Evolutionary conservation across 768 basidiomycete species (phyloP).

Genomic region (Amanita pallidorosea): DNA sequence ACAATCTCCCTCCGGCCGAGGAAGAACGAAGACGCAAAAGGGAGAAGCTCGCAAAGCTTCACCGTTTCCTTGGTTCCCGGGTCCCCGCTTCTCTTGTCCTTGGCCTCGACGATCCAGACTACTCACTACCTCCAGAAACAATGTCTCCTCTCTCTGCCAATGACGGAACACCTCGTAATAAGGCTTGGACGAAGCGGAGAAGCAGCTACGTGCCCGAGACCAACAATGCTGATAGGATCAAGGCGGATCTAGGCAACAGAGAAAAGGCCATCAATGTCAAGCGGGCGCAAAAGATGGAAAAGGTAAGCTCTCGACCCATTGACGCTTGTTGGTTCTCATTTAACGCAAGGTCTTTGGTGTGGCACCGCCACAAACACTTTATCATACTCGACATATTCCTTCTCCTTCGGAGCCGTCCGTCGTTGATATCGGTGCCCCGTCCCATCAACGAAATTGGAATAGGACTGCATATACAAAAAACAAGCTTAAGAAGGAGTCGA

Average conservation of each 20-base stretch:
- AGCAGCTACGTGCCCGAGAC: slow-evolving; percentile 46
- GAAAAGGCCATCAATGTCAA: slow-evolving; percentile 77
- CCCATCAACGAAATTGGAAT: slow-evolving; percentile 28
- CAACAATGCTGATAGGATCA: slow-evolving; percentile 50
- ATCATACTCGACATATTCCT: slow-evolving; percentile 48
- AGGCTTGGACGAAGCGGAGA: slow-evolving; percentile 36
- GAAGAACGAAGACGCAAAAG: slow-evolving; percentile 59
- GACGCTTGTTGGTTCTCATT: slow-evolving; percentile 5
- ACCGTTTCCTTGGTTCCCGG: slow-evolving; percentile 77
- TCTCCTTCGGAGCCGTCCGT: slow-evolving; percentile 20
- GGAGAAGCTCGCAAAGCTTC: slow-evolving; percentile 69
- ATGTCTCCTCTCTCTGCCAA: slow-evolving; percentile 12
- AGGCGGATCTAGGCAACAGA: slow-evolving; percentile 56
- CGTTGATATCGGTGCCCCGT: slow-evolving; percentile 7
- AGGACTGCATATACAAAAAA: slow-evolving; percentile 36
- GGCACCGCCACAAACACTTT: slow-evolving; percentile 71
- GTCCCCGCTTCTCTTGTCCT: slow-evolving; percentile 64
- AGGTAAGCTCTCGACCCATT: slow-evolving; percentile 32
- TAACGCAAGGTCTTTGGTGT: slow-evolving; percentile 63
- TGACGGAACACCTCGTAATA: slow-evolving; percentile 23
- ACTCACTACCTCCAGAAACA: slow-evolving; percentile 16
- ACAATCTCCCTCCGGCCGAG: slow-evolving; percentile 42
- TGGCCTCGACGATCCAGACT: slow-evolving; percentile 27
- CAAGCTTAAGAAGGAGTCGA: slow-evolving; percentile 30
- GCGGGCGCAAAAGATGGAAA: slow-evolving; percentile 81